phyloP scores from a whole-genome alignment of 139 green algal species.

The Chlamydomonas sp. region DNA sequence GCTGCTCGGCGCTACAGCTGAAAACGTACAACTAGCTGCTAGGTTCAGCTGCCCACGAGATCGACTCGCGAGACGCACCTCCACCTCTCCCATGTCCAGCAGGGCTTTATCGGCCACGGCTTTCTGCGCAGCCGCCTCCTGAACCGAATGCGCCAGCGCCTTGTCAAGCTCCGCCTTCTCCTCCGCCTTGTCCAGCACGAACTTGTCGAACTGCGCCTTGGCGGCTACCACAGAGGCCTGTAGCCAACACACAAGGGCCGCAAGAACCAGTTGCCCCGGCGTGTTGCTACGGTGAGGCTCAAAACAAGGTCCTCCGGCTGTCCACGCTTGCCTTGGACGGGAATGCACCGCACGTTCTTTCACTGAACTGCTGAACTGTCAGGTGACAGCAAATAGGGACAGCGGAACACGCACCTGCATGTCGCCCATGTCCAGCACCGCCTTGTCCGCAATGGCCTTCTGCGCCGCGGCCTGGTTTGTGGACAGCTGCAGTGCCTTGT shows the following conservation, averaged over 20 bases:
- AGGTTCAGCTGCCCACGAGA: neutral
- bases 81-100: constrained; percentile 9
- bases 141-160: neutral
- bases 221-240: neutral
- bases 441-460: constrained; percentile 36
- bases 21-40: neutral
- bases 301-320: no score
- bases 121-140: constrained; percentile 1
- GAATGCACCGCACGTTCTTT: no score
- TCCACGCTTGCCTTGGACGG: no score
- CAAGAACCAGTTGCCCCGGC: no score
- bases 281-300: no score
- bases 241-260: neutral
- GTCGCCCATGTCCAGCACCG: constrained; percentile 9
- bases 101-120: constrained; percentile 25
- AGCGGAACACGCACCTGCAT: no score
- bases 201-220: constrained; percentile 36
- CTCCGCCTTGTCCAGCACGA: constrained; percentile 26
- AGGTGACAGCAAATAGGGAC: no score
- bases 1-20: no score
- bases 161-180: constrained; percentile 26
- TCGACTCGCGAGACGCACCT: neutral
- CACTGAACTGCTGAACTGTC: no score
- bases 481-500: neutral
- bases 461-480: neutral